phyloP scores from a whole-genome alignment of 441 rosid genomes.

The Melianthus villosus region DNA sequence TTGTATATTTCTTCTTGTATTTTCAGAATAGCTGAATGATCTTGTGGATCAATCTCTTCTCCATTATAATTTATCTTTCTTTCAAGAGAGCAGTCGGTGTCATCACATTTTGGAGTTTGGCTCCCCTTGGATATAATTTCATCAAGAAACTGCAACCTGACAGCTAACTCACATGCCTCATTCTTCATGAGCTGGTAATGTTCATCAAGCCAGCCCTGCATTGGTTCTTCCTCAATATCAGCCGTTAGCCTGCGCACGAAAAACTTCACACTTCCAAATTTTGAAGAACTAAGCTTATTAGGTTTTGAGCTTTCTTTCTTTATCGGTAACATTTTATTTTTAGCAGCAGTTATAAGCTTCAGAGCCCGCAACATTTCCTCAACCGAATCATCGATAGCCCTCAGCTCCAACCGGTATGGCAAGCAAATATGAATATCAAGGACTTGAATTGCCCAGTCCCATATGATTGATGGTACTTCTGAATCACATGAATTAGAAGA shows the following conservation, averaged over 20 bases:
- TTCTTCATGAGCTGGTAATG: slow-evolving; percentile 72
- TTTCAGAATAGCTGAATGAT: slow-evolving; percentile 38
- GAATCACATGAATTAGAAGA: slow-evolving; percentile 39
- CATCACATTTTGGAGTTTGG: slow-evolving; percentile 35
- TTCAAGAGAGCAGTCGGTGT: slow-evolving; percentile 36
- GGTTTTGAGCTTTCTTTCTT: slow-evolving; percentile 60
- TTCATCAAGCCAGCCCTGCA: slow-evolving; percentile 99
- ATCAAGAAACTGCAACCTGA: slow-evolving; percentile 75
- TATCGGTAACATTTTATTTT: slow-evolving; percentile 33
- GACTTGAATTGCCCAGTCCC: slow-evolving; percentile 99
- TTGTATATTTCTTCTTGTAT: slow-evolving; percentile 57
- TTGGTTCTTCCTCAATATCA: slow-evolving; percentile 97
- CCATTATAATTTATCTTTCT: slow-evolving; percentile 41
- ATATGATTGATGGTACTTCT: slow-evolving; percentile 23
- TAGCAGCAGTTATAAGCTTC: slow-evolving; percentile 66
- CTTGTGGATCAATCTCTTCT: slow-evolving; percentile 44
- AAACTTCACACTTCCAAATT: slow-evolving; percentile 66
- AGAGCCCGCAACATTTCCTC: slow-evolving; percentile 92
- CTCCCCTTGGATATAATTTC: slow-evolving; percentile 34
- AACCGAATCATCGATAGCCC: slow-evolving; percentile 92
- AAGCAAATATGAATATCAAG: slow-evolving; percentile 75
- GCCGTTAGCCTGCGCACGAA: slow-evolving; percentile 60
- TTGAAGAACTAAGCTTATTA: slow-evolving; percentile 47
- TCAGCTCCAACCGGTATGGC: slow-evolving; percentile 89
- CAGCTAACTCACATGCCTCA: slow-evolving; percentile 86